phyloP scores from a whole-genome alignment of 2,329 filamentous ascomycete genomes.

The Epichloe festucae region DNA sequence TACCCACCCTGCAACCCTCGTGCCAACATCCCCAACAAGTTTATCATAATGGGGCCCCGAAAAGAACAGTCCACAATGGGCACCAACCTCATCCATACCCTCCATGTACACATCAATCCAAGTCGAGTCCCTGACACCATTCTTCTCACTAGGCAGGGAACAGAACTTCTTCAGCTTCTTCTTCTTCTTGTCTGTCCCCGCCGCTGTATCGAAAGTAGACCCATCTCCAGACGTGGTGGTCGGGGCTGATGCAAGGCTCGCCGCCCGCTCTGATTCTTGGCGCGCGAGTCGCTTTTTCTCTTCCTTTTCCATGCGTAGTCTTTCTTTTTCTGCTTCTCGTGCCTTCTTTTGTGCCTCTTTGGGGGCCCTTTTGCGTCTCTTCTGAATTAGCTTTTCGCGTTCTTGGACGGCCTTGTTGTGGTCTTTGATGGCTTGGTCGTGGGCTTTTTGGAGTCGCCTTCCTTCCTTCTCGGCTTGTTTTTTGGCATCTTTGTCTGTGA shows the following conservation, averaged over 20 bases:
- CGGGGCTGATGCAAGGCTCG: not conserved
- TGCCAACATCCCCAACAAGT: constrained; percentile 63
- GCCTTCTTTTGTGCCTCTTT: constrained; percentile 28
- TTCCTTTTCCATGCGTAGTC: constrained; percentile 18
- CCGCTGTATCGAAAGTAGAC: not conserved
- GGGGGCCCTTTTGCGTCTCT: constrained; percentile 32
- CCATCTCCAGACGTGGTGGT: not conserved
- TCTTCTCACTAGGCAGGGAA: constrained; percentile 45
- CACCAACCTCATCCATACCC: constrained; percentile 71
- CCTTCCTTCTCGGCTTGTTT: constrained; percentile 60
- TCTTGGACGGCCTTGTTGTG: constrained; percentile 52
- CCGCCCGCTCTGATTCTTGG: constrained; percentile 11
- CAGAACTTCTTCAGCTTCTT: constrained; percentile 66
- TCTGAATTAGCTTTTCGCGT: constrained; percentile 45
- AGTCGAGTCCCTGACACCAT: constrained; percentile 48
- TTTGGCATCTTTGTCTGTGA: constrained; percentile 53
- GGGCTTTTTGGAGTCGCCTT: constrained; percentile 47
- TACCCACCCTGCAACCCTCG: constrained; percentile 56
- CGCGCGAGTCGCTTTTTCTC: constrained; percentile 15
- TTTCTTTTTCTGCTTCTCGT: constrained; percentile 28
- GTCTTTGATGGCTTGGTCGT: constrained; percentile 54
- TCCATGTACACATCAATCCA: constrained; percentile 77
- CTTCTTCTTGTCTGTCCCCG: constrained; percentile 2
- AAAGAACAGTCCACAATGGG: constrained; percentile 74
- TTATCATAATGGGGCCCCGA: constrained; percentile 59